Evolutionary conservation across 768 basidiomycete genomes (phyloP).

Genomic region (Tulasnella sp.): DNA sequence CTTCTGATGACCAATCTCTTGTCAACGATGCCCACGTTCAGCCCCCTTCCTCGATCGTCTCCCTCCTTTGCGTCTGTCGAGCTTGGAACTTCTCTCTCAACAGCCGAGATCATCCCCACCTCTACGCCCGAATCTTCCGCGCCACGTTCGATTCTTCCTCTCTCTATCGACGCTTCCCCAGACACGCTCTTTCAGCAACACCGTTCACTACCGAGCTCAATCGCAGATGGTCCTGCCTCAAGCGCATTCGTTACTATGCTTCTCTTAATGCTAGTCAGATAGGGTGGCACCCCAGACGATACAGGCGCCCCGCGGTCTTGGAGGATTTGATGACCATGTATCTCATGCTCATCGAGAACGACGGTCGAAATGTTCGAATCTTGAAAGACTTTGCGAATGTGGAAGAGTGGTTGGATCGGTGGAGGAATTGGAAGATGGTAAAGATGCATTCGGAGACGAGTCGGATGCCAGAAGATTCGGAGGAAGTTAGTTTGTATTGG

Average conservation of each 20-base stretch:
- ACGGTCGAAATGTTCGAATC: conserved; percentile 12
- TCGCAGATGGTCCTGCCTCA: conserved; percentile 1
- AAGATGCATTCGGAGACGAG: neutral
- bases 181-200: neutral
- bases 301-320: neutral
- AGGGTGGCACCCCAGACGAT: neutral
- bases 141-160: conserved; percentile 17
- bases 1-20: neutral
- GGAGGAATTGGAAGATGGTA: neutral
- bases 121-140: conserved; percentile 17
- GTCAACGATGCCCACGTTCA: neutral
- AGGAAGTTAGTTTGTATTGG: conserved; percentile 1
- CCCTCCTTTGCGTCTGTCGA: neutral
- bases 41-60: conserved; percentile 5
- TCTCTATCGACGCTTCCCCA: conserved; percentile 11
- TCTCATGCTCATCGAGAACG: conserved; percentile 17
- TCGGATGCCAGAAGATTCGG: conserved; percentile 9
- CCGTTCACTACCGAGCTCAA: conserved; percentile 11
- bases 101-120: neutral
- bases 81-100: conserved; percentile 3
- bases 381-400: conserved; percentile 2
- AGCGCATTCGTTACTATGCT: neutral
- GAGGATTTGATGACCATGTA: conserved; percentile 18
- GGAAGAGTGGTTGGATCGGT: neutral
- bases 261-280: neutral